phyloP scores from a whole-genome alignment of 1,284 basidiomycete species.

The Sporisorium sorghi region DNA sequence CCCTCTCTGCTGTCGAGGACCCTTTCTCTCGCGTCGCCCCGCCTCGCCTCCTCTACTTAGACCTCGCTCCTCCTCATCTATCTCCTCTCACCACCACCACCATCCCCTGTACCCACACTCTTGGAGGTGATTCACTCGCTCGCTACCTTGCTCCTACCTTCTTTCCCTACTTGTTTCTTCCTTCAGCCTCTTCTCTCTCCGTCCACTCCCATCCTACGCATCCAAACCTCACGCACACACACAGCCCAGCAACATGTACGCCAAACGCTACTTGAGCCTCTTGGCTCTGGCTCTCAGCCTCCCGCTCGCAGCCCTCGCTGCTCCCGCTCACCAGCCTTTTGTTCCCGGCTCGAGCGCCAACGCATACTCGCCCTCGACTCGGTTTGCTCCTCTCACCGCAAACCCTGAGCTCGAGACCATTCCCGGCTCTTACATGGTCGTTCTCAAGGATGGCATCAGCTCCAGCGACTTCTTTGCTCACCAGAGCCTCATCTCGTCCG shows the following conservation, averaged over 20 bases:
- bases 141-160: slow-evolving; percentile 10
- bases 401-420: slow-evolving; percentile 60
- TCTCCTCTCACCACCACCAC: slow-evolving; percentile 23
- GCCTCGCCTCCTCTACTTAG: slow-evolving; percentile 10
- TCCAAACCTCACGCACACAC: background rate
- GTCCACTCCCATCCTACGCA: background rate
- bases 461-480: slow-evolving; percentile 59
- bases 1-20: slow-evolving; percentile 3
- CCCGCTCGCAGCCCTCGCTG: slow-evolving; percentile 47
- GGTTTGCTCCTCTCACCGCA: slow-evolving; percentile 50
- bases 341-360: slow-evolving; percentile 50
- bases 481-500: slow-evolving; percentile 51
- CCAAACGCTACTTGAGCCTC: slow-evolving; percentile 51
- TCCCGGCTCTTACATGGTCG: slow-evolving; percentile 65
- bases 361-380: slow-evolving; percentile 47
- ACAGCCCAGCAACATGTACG: slow-evolving; percentile 30
- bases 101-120: slow-evolving; percentile 11
- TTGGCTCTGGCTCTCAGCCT: slow-evolving; percentile 52
- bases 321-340: slow-evolving; percentile 53
- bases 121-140: slow-evolving; percentile 18
- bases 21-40: slow-evolving; percentile 22
- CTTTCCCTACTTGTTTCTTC: too few relatives aligned
- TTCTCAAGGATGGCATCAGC: slow-evolving; percentile 64
- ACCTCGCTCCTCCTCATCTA: slow-evolving; percentile 12
- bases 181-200: background rate